These are phyloP conservation scores for Styphnolobium japonicum DNA, from an alignment of 306 rosid species.

Conservation along the genomic window DNA sequence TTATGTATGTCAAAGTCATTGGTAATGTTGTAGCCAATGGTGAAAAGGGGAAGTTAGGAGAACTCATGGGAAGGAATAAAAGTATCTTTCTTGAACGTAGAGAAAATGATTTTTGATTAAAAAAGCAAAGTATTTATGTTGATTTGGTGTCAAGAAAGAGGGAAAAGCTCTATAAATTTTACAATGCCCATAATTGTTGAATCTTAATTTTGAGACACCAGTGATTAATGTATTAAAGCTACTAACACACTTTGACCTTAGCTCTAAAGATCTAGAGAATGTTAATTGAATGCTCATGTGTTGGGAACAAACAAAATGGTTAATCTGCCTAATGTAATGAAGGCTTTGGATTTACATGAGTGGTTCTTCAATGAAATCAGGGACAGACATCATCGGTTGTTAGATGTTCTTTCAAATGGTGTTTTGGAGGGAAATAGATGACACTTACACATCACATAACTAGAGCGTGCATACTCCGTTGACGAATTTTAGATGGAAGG, in stretches of 20 bases:
- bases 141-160: slow-evolving; percentile 38
- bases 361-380: too few relatives aligned
- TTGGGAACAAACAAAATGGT: too few relatives aligned
- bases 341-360: too few relatives aligned
- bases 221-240: slow-evolving; percentile 39
- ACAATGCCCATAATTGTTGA: slow-evolving; percentile 36
- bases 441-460: too few relatives aligned
- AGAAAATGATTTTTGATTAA: slow-evolving; percentile 32
- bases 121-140: slow-evolving; percentile 38
- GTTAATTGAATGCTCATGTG: slow-evolving; percentile 25
- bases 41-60: slow-evolving; percentile 38
- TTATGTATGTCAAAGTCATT: slow-evolving; percentile 37
- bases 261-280: neutral
- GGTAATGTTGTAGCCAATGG: slow-evolving; percentile 49
- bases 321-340: too few relatives aligned
- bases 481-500: too few relatives aligned
- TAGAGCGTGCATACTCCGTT: too few relatives aligned
- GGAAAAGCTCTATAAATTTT: slow-evolving; percentile 42
- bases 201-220: slow-evolving; percentile 36
- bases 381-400: too few relatives aligned
- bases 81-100: too few relatives aligned
- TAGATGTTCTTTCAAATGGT: too few relatives aligned
- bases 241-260: slow-evolving; percentile 44
- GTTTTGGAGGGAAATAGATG: too few relatives aligned
- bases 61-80: slow-evolving; percentile 32